phyloP scores from a whole-genome alignment of 202 grass and related monocot genomes.

The Carex sylvatica region DNA sequence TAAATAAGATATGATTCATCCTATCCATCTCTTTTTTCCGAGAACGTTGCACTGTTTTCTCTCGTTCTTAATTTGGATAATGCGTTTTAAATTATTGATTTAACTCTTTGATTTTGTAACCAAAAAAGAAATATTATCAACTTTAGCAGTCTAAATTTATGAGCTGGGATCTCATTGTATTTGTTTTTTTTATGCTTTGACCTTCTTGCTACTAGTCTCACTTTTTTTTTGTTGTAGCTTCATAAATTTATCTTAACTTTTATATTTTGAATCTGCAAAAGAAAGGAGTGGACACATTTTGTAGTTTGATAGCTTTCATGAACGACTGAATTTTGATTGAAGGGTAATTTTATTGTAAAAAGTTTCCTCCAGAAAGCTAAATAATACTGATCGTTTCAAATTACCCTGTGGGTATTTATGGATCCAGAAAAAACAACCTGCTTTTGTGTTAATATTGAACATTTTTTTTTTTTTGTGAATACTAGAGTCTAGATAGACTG shows the following conservation, averaged over 20 bases:
- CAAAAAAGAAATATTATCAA: background rate
- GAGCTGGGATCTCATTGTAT: background rate
- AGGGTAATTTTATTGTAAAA: background rate
- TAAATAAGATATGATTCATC: background rate
- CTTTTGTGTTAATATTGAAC: background rate
- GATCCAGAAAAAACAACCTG: background rate
- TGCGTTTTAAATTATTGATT: background rate
- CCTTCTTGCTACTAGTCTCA: background rate
- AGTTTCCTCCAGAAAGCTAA: background rate
- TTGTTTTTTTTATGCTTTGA: background rate
- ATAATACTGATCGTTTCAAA: background rate
- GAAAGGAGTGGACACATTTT: background rate
- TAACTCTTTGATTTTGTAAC: background rate
- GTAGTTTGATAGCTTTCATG: background rate
- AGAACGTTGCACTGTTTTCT: background rate
- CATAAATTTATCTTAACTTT: background rate
- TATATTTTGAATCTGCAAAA: background rate
- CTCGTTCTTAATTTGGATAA: background rate
- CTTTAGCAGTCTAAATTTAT: background rate
- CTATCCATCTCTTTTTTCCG: background rate
- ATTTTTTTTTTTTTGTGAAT: background rate
- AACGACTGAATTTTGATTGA: background rate
- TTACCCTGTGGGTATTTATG: background rate
- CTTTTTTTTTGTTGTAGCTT: background rate
- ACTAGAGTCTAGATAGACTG: conserved; percentile 6